Conservation (phyloP, 257 asterid genomes). For the Osmanthus fragrans region DNA sequence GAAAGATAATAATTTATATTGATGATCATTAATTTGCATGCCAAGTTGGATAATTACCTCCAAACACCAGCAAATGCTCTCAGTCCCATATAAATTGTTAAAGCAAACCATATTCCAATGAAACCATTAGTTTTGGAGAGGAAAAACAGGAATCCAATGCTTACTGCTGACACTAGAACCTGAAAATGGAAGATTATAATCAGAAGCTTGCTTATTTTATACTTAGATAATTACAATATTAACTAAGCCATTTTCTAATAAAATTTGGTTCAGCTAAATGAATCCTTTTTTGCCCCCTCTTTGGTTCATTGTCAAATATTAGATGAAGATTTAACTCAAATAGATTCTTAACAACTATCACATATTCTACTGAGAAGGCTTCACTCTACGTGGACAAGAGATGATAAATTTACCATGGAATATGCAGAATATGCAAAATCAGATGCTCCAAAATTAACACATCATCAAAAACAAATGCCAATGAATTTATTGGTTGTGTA, state of each 20-base stretch:
- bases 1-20: too few species aligned
- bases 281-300: not conserved
- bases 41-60: constrained; percentile 39
- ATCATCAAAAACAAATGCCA: constrained; percentile 81
- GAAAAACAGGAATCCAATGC: constrained; percentile 52
- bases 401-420: constrained; percentile 45
- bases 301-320: too few species aligned
- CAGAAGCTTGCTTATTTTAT: not conserved
- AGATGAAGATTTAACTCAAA: too few species aligned
- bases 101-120: constrained; percentile 72
- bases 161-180: constrained; percentile 59
- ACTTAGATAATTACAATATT: too few species aligned
- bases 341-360: too few species aligned
- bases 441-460: constrained; percentile 69
- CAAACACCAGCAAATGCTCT: constrained; percentile 73
- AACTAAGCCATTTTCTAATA: not conserved
- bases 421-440: constrained; percentile 70
- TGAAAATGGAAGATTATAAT: constrained; percentile 15
- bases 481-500: constrained; percentile 67
- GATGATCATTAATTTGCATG: not conserved
- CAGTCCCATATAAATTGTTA: constrained; percentile 59
- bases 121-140: constrained; percentile 50
- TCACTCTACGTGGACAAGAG: not conserved
- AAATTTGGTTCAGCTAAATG: too few species aligned
- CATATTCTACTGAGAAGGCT: not conserved